phyloP scores from a whole-genome alignment of 2,329 filamentous ascomycete genomes.

The Beauveria caledonica region DNA sequence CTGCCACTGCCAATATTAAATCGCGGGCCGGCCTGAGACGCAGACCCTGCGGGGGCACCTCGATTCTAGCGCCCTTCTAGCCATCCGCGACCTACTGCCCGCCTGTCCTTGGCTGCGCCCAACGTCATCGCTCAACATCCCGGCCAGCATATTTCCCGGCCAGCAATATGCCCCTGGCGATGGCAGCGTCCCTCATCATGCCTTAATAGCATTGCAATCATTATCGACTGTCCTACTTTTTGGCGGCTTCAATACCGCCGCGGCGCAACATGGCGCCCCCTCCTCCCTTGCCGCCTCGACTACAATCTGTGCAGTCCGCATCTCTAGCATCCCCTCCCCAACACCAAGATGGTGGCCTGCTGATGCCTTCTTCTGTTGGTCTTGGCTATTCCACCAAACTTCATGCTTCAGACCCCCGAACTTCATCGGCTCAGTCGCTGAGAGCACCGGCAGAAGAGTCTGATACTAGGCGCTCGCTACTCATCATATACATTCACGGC shows the following conservation, averaged over 20 bases:
- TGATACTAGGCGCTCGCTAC: constrained; percentile 45
- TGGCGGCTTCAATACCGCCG: neutral
- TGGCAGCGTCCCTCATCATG: neutral
- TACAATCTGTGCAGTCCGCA: neutral
- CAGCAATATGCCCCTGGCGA: neutral
- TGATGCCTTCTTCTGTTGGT: neutral
- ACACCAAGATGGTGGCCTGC: neutral
- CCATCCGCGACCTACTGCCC: neutral
- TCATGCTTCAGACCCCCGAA: constrained; percentile 32
- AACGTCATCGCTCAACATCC: neutral
- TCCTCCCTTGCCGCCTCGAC: neutral
- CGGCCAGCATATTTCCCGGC: neutral
- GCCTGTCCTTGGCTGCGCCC: neutral
- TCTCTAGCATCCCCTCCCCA: neutral
- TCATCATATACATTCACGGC: constrained; percentile 81
- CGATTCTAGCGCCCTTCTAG: constrained; percentile 2
- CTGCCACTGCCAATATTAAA: neutral
- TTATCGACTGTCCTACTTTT: neutral
- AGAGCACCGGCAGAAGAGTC: constrained; percentile 19
- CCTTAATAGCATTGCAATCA: neutral
- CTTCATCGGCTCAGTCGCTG: constrained; percentile 41
- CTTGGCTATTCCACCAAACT: neutral
- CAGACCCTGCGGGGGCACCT: neutral
- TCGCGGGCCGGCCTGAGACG: neutral
- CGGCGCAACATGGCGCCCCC: neutral